These are phyloP conservation scores for Pleurotus pulmonarius DNA, from an alignment of 768 basidiomycete species.

Conservation along the genomic window DNA sequence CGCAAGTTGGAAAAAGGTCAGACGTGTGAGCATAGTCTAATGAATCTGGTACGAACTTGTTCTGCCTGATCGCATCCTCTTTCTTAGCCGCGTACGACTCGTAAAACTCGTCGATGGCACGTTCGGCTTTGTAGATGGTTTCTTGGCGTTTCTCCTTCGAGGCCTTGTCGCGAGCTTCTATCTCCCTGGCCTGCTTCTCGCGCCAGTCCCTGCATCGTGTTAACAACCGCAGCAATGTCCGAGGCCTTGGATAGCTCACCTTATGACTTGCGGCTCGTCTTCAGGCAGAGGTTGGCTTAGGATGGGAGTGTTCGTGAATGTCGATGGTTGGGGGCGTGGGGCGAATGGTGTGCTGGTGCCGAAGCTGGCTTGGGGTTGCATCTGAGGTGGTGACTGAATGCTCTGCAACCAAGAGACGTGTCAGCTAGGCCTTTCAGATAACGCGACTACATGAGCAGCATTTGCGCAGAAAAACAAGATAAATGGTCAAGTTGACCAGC, in stretches of 20 bases:
- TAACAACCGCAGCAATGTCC: not conserved
- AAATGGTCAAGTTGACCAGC: too few relatives aligned
- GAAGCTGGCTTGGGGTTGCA: slow-evolving; percentile 36
- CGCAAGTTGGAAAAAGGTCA: not conserved
- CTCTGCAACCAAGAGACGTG: not conserved
- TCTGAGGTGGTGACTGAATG: slow-evolving; percentile 14
- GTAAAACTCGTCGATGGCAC: slow-evolving; percentile 87
- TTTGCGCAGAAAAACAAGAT: not conserved
- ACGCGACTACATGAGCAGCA: not conserved
- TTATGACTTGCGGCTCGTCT: slow-evolving; percentile 86
- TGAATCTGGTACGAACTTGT: slow-evolving; percentile 65
- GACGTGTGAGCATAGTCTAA: not conserved
- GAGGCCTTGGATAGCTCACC: slow-evolving; percentile 39
- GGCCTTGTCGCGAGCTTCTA: slow-evolving; percentile 76
- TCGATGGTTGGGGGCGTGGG: slow-evolving; percentile 72
- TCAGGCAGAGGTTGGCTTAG: slow-evolving; percentile 64
- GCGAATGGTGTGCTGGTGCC: slow-evolving; percentile 56
- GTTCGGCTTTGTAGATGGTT: slow-evolving; percentile 79
- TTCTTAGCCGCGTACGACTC: slow-evolving; percentile 76
- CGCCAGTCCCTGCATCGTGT: slow-evolving; percentile 69
- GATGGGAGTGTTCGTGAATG: slow-evolving; percentile 70
- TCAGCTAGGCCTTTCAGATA: not conserved
- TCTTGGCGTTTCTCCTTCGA: slow-evolving; percentile 77
- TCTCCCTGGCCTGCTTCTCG: slow-evolving; percentile 80
- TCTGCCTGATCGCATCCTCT: slow-evolving; percentile 85